phyloP scores from a whole-genome alignment of 306 rosid genomes.

The Benincasa hispida region DNA sequence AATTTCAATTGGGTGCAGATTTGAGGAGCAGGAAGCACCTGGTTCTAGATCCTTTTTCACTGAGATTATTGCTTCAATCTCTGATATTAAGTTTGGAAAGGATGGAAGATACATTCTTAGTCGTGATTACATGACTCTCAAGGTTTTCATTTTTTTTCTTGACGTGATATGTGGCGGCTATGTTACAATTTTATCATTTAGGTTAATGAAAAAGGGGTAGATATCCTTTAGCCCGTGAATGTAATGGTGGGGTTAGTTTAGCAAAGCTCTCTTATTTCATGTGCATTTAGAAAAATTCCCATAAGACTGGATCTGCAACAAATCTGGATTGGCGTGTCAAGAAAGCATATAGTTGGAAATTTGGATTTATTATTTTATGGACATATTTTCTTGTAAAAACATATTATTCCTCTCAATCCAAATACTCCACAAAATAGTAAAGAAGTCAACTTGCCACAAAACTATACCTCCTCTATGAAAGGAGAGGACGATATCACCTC shows the following conservation, averaged over 20 bases:
- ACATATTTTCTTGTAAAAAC: background rate
- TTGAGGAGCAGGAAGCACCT: conserved; percentile 95
- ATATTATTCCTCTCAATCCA: no score
- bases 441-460: no score
- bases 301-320: background rate
- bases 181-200: background rate
- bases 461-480: no score
- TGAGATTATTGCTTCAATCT: conserved; percentile 94
- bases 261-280: background rate
- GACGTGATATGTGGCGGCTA: background rate
- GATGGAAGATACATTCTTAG: conserved; percentile 89
- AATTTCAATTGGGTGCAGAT: conserved; percentile 33
- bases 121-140: conserved; percentile 97
- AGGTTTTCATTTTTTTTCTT: conserved; percentile 32
- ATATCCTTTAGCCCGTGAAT: background rate
- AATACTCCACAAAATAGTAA: no score
- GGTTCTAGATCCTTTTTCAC: conserved; percentile 94
- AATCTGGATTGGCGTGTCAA: background rate
- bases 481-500: no score
- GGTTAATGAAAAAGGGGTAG: background rate
- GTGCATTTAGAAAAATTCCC: background rate
- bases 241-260: background rate
- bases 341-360: background rate
- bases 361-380: background rate
- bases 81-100: conserved; percentile 88